Percentiles rank a stretch among this genome's conserved stretches.
Evolutionary conservation across 208 protist genomes (phyloP).

Genomic region (Leishmania gerbilli): DNA sequence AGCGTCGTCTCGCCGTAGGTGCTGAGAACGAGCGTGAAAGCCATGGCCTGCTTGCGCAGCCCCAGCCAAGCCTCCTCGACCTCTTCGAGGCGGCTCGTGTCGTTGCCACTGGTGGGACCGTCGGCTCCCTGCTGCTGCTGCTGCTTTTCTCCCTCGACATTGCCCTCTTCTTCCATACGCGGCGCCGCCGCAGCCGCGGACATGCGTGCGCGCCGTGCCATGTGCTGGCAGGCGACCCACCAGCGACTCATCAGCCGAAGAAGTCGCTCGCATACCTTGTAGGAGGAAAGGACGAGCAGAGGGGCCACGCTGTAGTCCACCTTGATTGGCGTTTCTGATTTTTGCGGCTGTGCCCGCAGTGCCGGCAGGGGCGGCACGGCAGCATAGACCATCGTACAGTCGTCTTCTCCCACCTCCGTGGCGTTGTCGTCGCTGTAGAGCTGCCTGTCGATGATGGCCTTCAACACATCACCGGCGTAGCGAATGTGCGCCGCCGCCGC

Average conservation of each 20-base stretch:
- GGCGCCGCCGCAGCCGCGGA: not conserved
- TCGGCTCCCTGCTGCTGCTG: not conserved
- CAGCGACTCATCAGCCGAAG: constrained; percentile 17
- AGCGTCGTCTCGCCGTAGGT: constrained; percentile 26
- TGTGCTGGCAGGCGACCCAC: constrained; percentile 16
- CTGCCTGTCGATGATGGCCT: constrained; percentile 13
- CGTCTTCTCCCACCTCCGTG: constrained; percentile 17
- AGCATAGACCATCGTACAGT: constrained; percentile 18
- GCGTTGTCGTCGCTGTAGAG: constrained; percentile 12
- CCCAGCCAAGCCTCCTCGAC: constrained; percentile 21
- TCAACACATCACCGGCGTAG: constrained; percentile 7
- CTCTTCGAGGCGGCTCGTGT: not conserved
- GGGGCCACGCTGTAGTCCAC: constrained; percentile 24
- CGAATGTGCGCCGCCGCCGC: constrained; percentile 11
- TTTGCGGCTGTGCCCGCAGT: not conserved
- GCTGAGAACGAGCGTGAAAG: constrained; percentile 10
- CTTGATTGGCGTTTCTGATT: not conserved
- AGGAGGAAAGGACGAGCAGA: constrained; percentile 17
- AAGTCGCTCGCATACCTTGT: constrained; percentile 5
- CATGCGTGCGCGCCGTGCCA: not conserved
- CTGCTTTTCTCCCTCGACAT: not conserved
- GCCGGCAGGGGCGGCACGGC: not conserved
- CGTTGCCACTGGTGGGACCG: not conserved
- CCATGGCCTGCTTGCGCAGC: constrained; percentile 19
- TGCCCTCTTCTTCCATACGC: constrained; percentile 3